phyloP scores from a whole-genome alignment of 495 filamentous ascomycete species.

The Astrothelium macrocarpum region DNA sequence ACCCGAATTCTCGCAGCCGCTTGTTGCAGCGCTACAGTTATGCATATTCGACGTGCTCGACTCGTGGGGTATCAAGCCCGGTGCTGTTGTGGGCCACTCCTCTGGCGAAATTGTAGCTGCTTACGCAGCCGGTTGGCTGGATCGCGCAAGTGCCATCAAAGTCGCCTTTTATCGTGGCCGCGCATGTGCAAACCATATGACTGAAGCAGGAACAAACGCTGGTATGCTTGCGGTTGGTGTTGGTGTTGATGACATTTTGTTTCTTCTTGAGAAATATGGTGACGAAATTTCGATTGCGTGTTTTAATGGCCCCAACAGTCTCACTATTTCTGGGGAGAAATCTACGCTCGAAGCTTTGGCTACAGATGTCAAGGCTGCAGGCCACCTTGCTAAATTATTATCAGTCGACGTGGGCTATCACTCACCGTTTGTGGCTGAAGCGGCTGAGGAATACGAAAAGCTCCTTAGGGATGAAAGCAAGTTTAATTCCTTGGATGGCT shows the following conservation, averaged over 20 bases:
- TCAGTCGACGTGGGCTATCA: slow-evolving; percentile 30
- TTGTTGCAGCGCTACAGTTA: slow-evolving; percentile 23
- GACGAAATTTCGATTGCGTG: slow-evolving; percentile 21
- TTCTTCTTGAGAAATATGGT: background rate
- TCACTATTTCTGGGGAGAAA: slow-evolving; percentile 27
- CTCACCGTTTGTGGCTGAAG: slow-evolving; percentile 48
- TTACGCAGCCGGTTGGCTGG: slow-evolving; percentile 45
- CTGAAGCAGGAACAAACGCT: background rate
- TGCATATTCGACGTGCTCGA: slow-evolving; percentile 19
- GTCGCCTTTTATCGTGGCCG: slow-evolving; percentile 36
- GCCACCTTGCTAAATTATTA: slow-evolving; percentile 4
- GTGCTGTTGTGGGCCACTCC: slow-evolving; percentile 48
- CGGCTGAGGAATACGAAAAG: slow-evolving; percentile 3
- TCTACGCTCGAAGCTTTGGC: slow-evolving; percentile 9
- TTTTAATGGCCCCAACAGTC: slow-evolving; percentile 29
- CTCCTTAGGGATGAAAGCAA: background rate
- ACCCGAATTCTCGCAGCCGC: slow-evolving; percentile 19
- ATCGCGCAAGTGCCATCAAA: slow-evolving; percentile 35
- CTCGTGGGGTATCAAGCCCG: slow-evolving; percentile 23
- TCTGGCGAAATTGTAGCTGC: slow-evolving; percentile 56
- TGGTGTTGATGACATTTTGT: background rate
- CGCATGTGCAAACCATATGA: background rate
- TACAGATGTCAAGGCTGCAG: background rate
- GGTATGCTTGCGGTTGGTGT: background rate
- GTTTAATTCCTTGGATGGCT: background rate